Evolutionary conservation across 1,139 yeast species (phyloP).

Genomic region (Kodamaea sp.): DNA sequence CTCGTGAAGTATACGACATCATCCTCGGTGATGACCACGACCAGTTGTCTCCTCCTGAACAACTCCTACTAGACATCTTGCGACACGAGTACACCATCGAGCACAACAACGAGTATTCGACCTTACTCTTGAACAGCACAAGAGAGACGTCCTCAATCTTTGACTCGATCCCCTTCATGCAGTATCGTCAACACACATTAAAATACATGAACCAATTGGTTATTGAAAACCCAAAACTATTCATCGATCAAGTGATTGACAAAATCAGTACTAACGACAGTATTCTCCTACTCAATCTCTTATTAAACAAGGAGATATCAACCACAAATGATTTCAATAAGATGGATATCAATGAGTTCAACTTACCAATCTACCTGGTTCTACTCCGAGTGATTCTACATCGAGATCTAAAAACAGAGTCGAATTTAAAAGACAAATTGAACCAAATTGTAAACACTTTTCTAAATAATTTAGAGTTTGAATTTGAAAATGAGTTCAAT

Average conservation of each 20-base stretch:
- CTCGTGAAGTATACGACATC: too few relatives aligned
- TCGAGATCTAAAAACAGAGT: constrained; percentile 16
- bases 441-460: constrained; percentile 35
- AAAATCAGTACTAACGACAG: constrained; percentile 19
- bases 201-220: constrained; percentile 19
- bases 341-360: constrained; percentile 44
- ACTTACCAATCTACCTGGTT: constrained; percentile 51
- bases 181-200: constrained; percentile 8
- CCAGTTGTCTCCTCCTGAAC: constrained; percentile 12
- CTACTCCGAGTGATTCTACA: constrained; percentile 25
- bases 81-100: constrained; percentile 11
- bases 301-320: constrained; percentile 4
- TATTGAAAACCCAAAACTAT: constrained; percentile 19
- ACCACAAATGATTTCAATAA: constrained; percentile 19
- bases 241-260: constrained; percentile 23
- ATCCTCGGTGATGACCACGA: too few relatives aligned
- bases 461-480: constrained; percentile 45
- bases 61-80: constrained; percentile 14
- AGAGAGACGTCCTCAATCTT: constrained; percentile 8
- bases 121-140: constrained; percentile 11
- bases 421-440: constrained; percentile 13
- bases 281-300: constrained; percentile 22
- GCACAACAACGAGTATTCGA: constrained; percentile 1
- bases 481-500: constrained; percentile 23
- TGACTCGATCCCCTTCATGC: constrained; percentile 10